Evolutionary conservation across 2,329 filamentous ascomycete species (phyloP).

Genomic region (Monilinia polystroma): DNA sequence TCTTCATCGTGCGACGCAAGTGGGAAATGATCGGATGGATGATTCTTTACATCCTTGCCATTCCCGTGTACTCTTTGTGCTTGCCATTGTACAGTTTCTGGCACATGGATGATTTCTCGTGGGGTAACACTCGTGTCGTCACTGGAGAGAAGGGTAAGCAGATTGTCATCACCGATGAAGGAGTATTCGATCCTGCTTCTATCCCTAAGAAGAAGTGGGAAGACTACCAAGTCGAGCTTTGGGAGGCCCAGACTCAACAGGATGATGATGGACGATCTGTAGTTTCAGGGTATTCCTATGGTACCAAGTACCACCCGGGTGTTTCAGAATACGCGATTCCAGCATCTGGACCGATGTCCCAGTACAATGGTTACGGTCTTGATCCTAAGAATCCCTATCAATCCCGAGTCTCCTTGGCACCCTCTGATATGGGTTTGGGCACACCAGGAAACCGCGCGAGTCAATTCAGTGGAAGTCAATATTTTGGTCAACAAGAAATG

Average conservation of each 20-base stretch:
- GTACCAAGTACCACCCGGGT: slow-evolving; percentile 70
- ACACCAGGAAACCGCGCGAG: slow-evolving; percentile 41
- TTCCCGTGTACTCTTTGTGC: slow-evolving; percentile 87
- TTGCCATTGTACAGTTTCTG: slow-evolving; percentile 95
- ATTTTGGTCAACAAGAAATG: slow-evolving; percentile 61
- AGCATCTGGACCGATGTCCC: slow-evolving; percentile 51
- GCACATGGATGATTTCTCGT: slow-evolving; percentile 99
- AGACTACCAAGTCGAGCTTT: slow-evolving; percentile 96
- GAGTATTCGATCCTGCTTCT: slow-evolving; percentile 89
- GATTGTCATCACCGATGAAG: slow-evolving; percentile 91
- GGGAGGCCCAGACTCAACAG: slow-evolving; percentile 77
- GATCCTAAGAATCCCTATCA: slow-evolving; percentile 42
- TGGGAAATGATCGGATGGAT: slow-evolving; percentile 99
- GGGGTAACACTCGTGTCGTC: slow-evolving; percentile 98
- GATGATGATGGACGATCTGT: slow-evolving; percentile 84
- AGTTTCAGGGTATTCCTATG: slow-evolving; percentile 90
- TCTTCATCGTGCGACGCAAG: slow-evolving; percentile 93
- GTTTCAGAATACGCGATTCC: slow-evolving; percentile 70
- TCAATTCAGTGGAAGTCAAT: slow-evolving; percentile 46
- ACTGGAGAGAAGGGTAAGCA: slow-evolving; percentile 92
- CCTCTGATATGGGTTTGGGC: slow-evolving; percentile 55
- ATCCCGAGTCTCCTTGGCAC: slow-evolving; percentile 77
- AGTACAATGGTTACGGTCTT: slow-evolving; percentile 34
- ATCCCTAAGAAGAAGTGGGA: slow-evolving; percentile 99
- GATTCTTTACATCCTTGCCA: slow-evolving; percentile 88